Evolutionary conservation across 352 stramenopile genomes (phyloP), one percentile per base, ranked within the genome.

Genomic region (Phytophthora meadii): DNA sequence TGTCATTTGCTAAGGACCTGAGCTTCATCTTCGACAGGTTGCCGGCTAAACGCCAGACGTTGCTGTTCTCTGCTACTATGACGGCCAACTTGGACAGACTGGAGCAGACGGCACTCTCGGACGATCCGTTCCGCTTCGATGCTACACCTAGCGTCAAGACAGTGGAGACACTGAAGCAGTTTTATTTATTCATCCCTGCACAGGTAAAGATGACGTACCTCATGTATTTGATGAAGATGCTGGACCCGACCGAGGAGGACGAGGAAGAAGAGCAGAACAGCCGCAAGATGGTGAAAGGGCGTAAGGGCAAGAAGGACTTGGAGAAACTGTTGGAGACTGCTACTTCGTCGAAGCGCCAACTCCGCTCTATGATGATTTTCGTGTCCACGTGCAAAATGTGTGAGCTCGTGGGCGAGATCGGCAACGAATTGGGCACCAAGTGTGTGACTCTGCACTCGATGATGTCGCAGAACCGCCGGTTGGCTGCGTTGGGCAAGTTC

Each of bases 11-110:
- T 34, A 92, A 92, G 49, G 93, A 98, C 63, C 55, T 98, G 54
- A 72, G 78, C 42, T 91, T 88, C 54, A 95, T 98, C 44, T 79
- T 98, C 1, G 77, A 93, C 51, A 77, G 75, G 9, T 48, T 98
- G 54, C 86, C 89, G 3, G 22, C 71, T 12, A 83, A 87, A 58
- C 97, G 96, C 30, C 94, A 99, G 66, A 99, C 96, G 45, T 76
- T 99, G 55, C 78, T 99, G 8, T 99, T 99, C 79, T 98, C 94
- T 34, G 98, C 98, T 15, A 99, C 98, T 4, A 97, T 99, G 90
- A 99, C 96, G 19, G 82, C 84, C 41, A 96, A 93, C 65, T 81
- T 99, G 27, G 85, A 97, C 61, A 67, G 75, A n/a, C 64, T 96
- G 4, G 87, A 94, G 72, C 70, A 79, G 15, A 86, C 92, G 48